Conservation (phyloP, 2,329 filamentous ascomycete species). For the Pseudogymnoascus sp. region DNA sequence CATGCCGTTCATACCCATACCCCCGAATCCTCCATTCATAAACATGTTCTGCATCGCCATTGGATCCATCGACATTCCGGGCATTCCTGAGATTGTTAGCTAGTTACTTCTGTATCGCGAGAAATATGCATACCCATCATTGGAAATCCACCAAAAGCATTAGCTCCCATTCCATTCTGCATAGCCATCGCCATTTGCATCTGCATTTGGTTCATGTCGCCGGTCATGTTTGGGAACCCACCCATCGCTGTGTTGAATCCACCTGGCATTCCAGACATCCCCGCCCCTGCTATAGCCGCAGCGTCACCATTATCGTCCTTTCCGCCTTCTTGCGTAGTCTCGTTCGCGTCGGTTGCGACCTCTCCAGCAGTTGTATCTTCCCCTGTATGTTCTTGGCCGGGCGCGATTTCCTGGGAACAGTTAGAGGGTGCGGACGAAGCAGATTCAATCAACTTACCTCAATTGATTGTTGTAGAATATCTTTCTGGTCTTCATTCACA, state of each 20-base stretch:
- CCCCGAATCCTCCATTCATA: constrained; percentile 71
- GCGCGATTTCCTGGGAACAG: constrained; percentile 23
- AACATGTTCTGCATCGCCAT: constrained; percentile 66
- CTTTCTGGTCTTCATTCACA: constrained; percentile 23
- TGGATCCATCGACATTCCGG: constrained; percentile 77
- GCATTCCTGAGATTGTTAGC: constrained; percentile 50
- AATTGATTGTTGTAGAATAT: constrained; percentile 31
- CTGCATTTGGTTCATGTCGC: constrained; percentile 69
- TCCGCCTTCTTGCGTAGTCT: constrained; percentile 7
- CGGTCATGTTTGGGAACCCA: constrained; percentile 36
- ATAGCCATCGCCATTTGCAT: constrained; percentile 76
- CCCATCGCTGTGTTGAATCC: constrained; percentile 33
- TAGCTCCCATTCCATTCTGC: constrained; percentile 56
- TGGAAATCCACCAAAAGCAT: constrained; percentile 50
- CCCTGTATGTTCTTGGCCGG: constrained; percentile 23
- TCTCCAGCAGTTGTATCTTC: constrained; percentile 14
- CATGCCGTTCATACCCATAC: constrained; percentile 73
- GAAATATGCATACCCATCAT: constrained; percentile 71
- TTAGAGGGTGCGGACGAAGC: constrained; percentile 14
- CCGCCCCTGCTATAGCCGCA: background rate
- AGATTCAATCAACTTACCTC: constrained; percentile 24
- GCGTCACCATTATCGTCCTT: constrained; percentile 16
- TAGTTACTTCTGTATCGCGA: constrained; percentile 12
- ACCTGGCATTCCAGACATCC: constrained; percentile 29
- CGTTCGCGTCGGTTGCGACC: constrained; percentile 12